These are phyloP conservation scores for Tagetes patula DNA, from an alignment of 129 eudicot genomes.

Conservation along the genomic window DNA sequence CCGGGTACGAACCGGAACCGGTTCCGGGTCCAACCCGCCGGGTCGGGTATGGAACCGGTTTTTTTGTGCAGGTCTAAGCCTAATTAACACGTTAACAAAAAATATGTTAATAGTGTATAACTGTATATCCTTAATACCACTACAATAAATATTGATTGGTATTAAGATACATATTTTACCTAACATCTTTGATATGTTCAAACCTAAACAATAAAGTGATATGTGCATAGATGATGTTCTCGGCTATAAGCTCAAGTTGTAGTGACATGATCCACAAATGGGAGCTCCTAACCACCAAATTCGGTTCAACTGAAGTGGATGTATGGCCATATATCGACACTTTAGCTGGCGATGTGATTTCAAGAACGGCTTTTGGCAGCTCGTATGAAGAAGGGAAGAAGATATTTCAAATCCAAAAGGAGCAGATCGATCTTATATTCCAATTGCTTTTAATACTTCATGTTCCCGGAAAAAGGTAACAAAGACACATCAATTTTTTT, in stretches of 20 bases:
- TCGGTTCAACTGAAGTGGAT: constrained; percentile 22
- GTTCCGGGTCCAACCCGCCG: too few relatives aligned
- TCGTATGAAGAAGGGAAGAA: constrained; percentile 24
- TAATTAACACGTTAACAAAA: too few relatives aligned
- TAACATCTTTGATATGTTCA: not conserved
- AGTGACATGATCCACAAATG: constrained; percentile 43
- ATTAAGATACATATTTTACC: not conserved
- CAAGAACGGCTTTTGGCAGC: constrained; percentile 27
- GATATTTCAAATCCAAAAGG: constrained; percentile 31
- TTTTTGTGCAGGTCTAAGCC: too few relatives aligned
- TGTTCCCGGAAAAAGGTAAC: constrained; percentile 28
- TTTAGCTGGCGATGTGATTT: constrained; percentile 35
- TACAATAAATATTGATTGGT: too few relatives aligned
- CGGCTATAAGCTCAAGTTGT: constrained; percentile 44
- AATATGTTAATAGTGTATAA: too few relatives aligned
- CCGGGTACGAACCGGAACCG: too few relatives aligned
- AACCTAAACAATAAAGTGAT: not conserved
- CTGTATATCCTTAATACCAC: too few relatives aligned
- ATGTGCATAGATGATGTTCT: constrained; percentile 16
- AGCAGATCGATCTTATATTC: constrained; percentile 24
- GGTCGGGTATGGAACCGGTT: too few relatives aligned
- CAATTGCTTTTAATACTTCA: constrained; percentile 16
- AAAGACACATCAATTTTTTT: not conserved
- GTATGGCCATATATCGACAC: constrained; percentile 36
- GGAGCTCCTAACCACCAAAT: constrained; percentile 28